Conservation (phyloP, 345 rosid species). For the Abelmoschus esculentus region DNA sequence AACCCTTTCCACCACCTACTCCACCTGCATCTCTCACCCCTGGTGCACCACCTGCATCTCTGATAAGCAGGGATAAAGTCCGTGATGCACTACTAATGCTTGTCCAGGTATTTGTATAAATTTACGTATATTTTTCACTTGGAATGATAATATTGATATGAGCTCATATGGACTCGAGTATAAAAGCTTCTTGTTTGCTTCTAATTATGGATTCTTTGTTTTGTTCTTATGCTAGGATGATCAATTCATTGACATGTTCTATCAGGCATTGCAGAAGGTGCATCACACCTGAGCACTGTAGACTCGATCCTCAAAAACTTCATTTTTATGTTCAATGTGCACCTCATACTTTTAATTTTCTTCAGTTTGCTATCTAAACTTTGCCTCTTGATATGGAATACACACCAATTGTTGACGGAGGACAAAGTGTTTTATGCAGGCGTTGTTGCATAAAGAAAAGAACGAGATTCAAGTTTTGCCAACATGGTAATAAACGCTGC, state of each 20-base stretch:
- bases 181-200: neutral
- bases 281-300: constrained; percentile 32
- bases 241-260: constrained; percentile 55
- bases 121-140: neutral
- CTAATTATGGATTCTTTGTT: neutral
- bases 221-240: constrained; percentile 40
- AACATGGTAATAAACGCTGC: no score
- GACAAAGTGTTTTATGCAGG: neutral
- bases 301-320: neutral
- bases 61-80: constrained; percentile 49
- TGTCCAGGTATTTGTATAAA: constrained; percentile 38
- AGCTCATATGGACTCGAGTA: neutral
- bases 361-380: neutral
- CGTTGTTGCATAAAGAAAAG: no score
- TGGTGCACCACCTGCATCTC: constrained; percentile 17
- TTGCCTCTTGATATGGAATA: neutral
- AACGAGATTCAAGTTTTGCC: no score
- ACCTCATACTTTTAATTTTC: neutral
- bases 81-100: constrained; percentile 55
- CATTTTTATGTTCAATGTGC: constrained; percentile 5
- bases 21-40: constrained; percentile 63
- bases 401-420: neutral
- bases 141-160: neutral
- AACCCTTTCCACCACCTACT: constrained; percentile 64
- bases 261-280: constrained; percentile 43